Percentiles rank a stretch among this genome's conserved stretches.
Conservation (phyloP, 129 eudicot genomes). For the Pittosporum tobira region DNA sequence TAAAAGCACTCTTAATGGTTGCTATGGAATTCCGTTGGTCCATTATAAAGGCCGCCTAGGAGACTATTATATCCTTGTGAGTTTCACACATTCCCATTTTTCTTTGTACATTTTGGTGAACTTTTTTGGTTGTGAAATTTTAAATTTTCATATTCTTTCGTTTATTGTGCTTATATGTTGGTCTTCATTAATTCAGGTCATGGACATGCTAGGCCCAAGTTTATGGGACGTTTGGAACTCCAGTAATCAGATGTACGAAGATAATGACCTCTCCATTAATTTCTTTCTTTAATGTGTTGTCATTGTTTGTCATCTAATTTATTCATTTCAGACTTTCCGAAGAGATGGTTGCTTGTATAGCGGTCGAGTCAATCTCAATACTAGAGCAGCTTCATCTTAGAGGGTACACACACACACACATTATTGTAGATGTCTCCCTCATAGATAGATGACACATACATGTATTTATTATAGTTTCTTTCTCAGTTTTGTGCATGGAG, state of each 20-base stretch:
- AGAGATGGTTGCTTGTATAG: conserved; percentile 93
- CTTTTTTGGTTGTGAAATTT: not conserved
- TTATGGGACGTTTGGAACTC: conserved; percentile 96
- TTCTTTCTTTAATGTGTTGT: not conserved
- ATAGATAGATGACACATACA: not conserved
- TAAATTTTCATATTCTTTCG: not conserved
- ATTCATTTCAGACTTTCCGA: conserved; percentile 47
- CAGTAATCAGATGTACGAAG: conserved; percentile 41
- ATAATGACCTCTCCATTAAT: not conserved
- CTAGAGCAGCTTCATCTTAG: conserved; percentile 65
- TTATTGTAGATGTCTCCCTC: not conserved
- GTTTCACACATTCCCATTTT: conserved; percentile 6
- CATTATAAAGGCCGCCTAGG: conserved; percentile 86
- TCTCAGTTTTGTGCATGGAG: conserved; percentile 86
- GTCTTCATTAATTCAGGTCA: conserved; percentile 36
- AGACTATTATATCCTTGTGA: conserved; percentile 81
- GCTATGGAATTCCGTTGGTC: conserved; percentile 82
- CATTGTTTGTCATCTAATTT: not conserved
- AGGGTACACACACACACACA: conserved; percentile 33
- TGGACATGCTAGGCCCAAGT: conserved; percentile 97
- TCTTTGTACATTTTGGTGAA: not conserved
- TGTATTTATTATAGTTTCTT: not conserved
- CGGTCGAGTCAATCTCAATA: conserved; percentile 77
- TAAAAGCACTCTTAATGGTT: conserved; percentile 64
- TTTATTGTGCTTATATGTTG: not conserved